A percentile compares a stretch with the other conserved stretches of the same genome.
Conservation (phyloP, 2,329 filamentous ascomycete species). For the Lachnellula willkommii region DNA sequence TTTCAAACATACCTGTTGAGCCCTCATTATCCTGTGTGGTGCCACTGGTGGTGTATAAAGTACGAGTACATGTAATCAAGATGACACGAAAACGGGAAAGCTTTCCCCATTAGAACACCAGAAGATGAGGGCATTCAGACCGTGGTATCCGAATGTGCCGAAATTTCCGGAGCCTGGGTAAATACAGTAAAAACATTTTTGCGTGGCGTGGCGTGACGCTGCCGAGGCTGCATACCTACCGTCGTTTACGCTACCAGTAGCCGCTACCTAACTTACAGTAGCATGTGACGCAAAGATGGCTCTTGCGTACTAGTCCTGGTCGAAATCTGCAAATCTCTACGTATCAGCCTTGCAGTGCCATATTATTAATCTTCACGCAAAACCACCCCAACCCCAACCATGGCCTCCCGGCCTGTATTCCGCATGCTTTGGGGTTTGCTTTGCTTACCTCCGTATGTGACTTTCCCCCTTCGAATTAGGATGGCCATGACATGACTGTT, state of each 20-base stretch:
- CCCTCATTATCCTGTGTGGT: no score
- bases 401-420: not conserved
- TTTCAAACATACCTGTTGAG: no score
- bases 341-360: constrained; percentile 3
- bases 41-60: no score
- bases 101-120: not conserved
- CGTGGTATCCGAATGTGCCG: not conserved
- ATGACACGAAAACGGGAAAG: not conserved
- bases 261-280: not conserved
- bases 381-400: not conserved
- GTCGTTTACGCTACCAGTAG: not conserved
- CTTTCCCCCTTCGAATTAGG: no score
- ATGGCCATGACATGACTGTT: no score
- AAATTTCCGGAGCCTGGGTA: not conserved
- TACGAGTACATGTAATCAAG: not conserved
- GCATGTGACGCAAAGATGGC: not conserved
- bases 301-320: not conserved
- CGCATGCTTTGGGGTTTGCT: no score
- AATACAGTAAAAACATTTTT: not conserved
- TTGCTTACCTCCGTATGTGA: no score
- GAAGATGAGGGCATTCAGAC: constrained; percentile 4
- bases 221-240: not conserved
- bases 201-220: not conserved
- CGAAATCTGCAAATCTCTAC: not conserved
- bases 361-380: not conserved